phyloP scores from a whole-genome alignment of 1,284 basidiomycete species.

The Filobasidium uniguttulatum region DNA sequence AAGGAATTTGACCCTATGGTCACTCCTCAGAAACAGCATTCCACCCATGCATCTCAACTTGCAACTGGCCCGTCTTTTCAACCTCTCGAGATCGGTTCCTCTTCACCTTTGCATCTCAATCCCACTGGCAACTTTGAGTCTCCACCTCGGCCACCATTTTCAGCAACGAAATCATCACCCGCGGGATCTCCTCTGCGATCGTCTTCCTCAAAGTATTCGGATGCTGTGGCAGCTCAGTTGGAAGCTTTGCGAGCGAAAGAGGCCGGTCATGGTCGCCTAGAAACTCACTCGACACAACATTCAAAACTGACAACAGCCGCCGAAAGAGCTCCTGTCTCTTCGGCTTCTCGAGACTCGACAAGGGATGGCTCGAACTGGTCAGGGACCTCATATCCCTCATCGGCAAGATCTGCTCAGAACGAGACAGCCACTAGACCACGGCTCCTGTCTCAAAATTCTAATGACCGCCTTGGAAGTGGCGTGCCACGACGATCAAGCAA shows the following conservation, averaged over 20 bases:
- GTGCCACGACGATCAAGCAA: constrained; percentile 4
- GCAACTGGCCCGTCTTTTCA: no score
- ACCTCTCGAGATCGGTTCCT: no score
- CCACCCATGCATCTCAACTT: background rate
- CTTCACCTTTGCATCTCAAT: no score
- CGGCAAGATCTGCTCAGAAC: background rate
- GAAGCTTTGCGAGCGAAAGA: background rate
- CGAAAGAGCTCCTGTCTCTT: background rate
- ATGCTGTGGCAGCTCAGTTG: background rate
- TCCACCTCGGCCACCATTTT: no score
- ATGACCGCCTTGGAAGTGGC: background rate
- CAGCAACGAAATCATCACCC: background rate
- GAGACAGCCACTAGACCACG: no score
- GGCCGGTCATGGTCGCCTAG: background rate
- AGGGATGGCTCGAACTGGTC: background rate
- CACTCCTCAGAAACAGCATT: background rate
- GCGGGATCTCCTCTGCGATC: background rate
- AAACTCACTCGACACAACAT: background rate
- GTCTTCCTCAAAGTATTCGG: background rate
- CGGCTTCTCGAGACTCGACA: background rate
- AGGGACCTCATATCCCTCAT: background rate
- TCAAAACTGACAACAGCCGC: background rate
- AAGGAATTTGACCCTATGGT: background rate
- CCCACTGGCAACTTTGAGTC: no score
- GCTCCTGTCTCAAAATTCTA: background rate